These are phyloP conservation scores for Suillus decipiens DNA, from an alignment of 768 basidiomycete genomes.

Conservation along the genomic window DNA sequence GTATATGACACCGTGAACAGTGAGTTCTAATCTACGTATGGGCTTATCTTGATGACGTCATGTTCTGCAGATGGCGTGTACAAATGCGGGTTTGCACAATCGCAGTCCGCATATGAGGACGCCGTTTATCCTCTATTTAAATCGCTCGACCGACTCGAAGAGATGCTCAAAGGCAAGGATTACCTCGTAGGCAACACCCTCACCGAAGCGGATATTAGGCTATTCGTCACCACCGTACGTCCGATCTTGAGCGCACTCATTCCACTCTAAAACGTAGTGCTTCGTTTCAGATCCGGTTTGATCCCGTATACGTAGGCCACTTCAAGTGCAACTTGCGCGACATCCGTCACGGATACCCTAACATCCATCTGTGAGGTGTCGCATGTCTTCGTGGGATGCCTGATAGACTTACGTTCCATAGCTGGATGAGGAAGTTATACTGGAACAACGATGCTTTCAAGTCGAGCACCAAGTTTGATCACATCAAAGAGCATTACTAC, in stretches of 20 bases:
- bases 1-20: slow-evolving; percentile 86
- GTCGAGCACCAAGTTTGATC: slow-evolving; percentile 84
- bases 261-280: neutral
- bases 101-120: slow-evolving; percentile 77
- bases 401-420: slow-evolving; percentile 24
- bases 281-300: slow-evolving; percentile 71
- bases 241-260: neutral
- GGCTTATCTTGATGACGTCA: neutral
- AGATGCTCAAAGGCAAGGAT: slow-evolving; percentile 72
- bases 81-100: slow-evolving; percentile 83
- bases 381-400: neutral
- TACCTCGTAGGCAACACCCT: slow-evolving; percentile 83
- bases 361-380: slow-evolving; percentile 55
- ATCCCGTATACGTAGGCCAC: slow-evolving; percentile 86
- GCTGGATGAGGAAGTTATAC: slow-evolving; percentile 87
- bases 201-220: slow-evolving; percentile 83
- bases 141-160: slow-evolving; percentile 80
- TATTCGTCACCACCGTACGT: slow-evolving; percentile 91
- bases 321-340: slow-evolving; percentile 93
- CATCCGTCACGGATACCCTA: slow-evolving; percentile 86
- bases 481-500: slow-evolving; percentile 53
- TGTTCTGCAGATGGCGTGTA: slow-evolving; percentile 69
- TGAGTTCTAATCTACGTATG: slow-evolving; percentile 35
- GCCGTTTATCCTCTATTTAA: slow-evolving; percentile 76
- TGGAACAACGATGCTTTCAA: slow-evolving; percentile 91